Evolutionary conservation across 306 rosid genomes (phyloP).

Genomic region (Pyrus betulifolia): DNA sequence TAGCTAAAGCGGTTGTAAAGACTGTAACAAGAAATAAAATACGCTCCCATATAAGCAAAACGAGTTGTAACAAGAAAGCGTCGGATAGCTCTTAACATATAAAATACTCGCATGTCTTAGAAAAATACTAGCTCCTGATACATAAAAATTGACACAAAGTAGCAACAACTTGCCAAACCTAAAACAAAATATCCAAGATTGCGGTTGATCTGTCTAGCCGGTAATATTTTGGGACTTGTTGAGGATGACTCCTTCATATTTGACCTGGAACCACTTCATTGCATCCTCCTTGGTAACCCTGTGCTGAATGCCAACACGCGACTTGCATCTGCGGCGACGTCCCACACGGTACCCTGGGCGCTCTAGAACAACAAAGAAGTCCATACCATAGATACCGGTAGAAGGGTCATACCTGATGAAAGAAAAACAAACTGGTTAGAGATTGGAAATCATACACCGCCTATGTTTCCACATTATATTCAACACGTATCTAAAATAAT

Average conservation of each 20-base stretch:
- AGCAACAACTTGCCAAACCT: slow-evolving; percentile 9
- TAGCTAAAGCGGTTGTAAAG: too few relatives aligned
- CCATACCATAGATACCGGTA: slow-evolving; percentile 62
- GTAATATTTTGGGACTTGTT: slow-evolving; percentile 40
- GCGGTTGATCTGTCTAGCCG: slow-evolving; percentile 2
- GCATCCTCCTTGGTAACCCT: slow-evolving; percentile 55
- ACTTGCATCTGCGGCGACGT: slow-evolving; percentile 48
- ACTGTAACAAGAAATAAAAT: neutral
- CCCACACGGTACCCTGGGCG: slow-evolving; percentile 58
- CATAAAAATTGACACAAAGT: neutral
- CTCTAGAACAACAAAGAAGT: slow-evolving; percentile 45
- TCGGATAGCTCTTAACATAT: neutral
- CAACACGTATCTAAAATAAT: neutral
- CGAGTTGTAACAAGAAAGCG: neutral
- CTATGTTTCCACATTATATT: neutral
- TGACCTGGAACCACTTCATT: slow-evolving; percentile 68
- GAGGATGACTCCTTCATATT: slow-evolving; percentile 59
- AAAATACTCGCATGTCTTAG: neutral
- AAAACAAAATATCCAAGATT: neutral
- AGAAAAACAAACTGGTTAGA: neutral
- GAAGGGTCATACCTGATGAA: slow-evolving; percentile 47
- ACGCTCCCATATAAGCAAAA: neutral
- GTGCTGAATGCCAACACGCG: slow-evolving; percentile 52
- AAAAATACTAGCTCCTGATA: neutral
- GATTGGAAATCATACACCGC: neutral